phyloP scores from a whole-genome alignment of 345 rosid species.

The Populus davidiana region DNA sequence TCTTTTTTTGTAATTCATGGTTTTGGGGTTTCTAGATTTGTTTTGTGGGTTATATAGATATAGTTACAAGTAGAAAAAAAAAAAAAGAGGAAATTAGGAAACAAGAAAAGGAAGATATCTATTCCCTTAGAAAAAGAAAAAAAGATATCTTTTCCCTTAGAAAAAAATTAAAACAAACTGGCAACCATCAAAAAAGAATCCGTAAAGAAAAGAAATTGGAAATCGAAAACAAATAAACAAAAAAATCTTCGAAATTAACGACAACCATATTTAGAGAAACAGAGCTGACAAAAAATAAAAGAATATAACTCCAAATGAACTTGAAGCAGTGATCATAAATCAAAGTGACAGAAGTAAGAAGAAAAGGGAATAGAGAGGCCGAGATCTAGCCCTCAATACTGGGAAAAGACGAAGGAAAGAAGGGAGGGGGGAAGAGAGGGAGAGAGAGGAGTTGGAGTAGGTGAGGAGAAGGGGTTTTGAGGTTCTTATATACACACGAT shows the following conservation, averaged over 20 bases:
- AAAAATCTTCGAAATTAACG: neutral
- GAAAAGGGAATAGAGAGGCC: neutral
- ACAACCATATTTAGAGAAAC: neutral
- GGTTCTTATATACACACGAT: slow-evolving; percentile 15
- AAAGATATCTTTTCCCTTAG: neutral
- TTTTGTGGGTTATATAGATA: too few species aligned
- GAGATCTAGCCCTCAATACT: neutral
- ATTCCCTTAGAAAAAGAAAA: neutral
- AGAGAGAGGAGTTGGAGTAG: neutral
- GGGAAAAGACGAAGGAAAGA: neutral
- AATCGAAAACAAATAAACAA: neutral
- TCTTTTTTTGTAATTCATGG: slow-evolving; percentile 9
- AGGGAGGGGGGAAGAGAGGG: neutral
- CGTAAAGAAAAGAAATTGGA: neutral
- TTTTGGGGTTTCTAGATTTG: neutral
- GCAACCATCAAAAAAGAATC: neutral
- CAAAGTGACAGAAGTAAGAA: neutral
- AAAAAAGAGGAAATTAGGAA: neutral
- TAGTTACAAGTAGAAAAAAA: neutral
- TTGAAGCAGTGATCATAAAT: neutral
- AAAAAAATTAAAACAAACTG: neutral
- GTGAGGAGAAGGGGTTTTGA: slow-evolving; percentile 4
- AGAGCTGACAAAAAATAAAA: neutral
- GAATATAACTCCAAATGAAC: neutral
- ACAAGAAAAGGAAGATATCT: neutral